Base-by-base conservation (phyloP, 345 rosid genomes). In the Erodium maritimum region DNA sequence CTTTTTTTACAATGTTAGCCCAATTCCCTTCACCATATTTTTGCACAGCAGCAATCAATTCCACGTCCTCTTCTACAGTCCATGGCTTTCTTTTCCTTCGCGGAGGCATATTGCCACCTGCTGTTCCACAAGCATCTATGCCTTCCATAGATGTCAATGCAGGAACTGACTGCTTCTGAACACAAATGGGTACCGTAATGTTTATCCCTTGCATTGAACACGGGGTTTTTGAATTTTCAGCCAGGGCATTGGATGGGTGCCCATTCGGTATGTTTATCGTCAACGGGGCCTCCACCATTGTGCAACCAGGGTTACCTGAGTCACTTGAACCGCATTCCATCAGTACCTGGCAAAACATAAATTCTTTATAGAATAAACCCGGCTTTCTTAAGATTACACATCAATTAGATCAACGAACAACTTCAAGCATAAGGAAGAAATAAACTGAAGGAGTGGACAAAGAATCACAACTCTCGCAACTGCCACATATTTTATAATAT, bases 21-120 rank as follows among this genome's bases (percentile, higher is more conserved):
- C 99, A 93, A 75, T 80, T 93, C 62, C 95, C 95, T 74, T 79
- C 96, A 62, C 99, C 99, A 66, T 57, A 70, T 80, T 82, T 85
- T 59, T 79, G 64, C 64, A 89, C 95, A 69, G 94, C 90, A 69
- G 81, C 76, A 55, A 78, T 68, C 66, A 88, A 72, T 66, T 78
- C 81, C 45, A 51, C 42, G 67, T 86, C 96, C 67, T 86, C 91
- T 21, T 71, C 78, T 33, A 65, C 23, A 33, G 87, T 69, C 96
- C 96, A 86, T 51, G 71, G 69, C 66, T 82, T 90, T 63, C 90
- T 80, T 74, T 68, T 86, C 85, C 75, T 82, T 64, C 81, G 81
- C 56, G 79, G 21, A 64, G 79, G 78, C 69, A 65, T 53, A 58
- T 59, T 77, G 56, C 80, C 68, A 60, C 69, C 37, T 29, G 37